Percentiles rank a stretch among this genome's conserved stretches.
Evolutionary conservation across 805 yeast species (phyloP).

Genomic region (Ogataea ganodermae): DNA sequence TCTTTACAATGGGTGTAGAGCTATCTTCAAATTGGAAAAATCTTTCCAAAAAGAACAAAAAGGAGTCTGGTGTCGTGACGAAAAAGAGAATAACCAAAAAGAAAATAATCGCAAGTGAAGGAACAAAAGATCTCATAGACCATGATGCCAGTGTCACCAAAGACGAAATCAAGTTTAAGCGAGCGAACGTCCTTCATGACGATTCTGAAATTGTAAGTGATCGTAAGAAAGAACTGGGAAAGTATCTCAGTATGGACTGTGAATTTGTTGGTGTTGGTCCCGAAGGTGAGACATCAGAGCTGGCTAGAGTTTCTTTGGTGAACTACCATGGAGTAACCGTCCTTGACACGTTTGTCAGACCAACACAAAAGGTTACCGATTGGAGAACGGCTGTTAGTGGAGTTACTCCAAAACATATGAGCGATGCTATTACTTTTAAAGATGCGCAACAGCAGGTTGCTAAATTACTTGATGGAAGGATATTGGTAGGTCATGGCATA

Average conservation of each 20-base stretch:
- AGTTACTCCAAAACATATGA: conserved; percentile 68
- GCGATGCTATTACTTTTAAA: conserved; percentile 62
- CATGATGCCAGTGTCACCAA: not conserved
- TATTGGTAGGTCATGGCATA: conserved; percentile 84
- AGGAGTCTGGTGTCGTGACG: not conserved
- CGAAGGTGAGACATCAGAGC: conserved; percentile 65
- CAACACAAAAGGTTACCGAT: conserved; percentile 74
- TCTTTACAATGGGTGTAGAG: conserved; percentile 8
- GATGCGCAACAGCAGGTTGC: conserved; percentile 63
- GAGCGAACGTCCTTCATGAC: conserved; percentile 5
- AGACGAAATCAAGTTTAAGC: not conserved
- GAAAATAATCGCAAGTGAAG: not conserved
- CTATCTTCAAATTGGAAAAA: conserved; percentile 29
- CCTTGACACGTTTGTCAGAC: conserved; percentile 74
- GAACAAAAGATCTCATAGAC: not conserved
- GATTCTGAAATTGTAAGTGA: conserved; percentile 8
- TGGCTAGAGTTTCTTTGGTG: conserved; percentile 87
- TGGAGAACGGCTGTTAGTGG: conserved; percentile 96
- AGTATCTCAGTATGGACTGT: conserved; percentile 82
- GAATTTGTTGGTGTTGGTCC: conserved; percentile 92
- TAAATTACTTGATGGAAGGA: conserved; percentile 52
- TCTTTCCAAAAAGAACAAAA: conserved; percentile 16
- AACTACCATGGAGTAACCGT: conserved; percentile 75
- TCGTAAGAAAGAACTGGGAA: conserved; percentile 55
- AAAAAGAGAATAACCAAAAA: conserved; percentile 4